Evolutionary conservation across 2,329 filamentous ascomycete genomes (phyloP), one percentile per base, ranked within the genome.

Genomic region (Ophiostoma sp.): DNA sequence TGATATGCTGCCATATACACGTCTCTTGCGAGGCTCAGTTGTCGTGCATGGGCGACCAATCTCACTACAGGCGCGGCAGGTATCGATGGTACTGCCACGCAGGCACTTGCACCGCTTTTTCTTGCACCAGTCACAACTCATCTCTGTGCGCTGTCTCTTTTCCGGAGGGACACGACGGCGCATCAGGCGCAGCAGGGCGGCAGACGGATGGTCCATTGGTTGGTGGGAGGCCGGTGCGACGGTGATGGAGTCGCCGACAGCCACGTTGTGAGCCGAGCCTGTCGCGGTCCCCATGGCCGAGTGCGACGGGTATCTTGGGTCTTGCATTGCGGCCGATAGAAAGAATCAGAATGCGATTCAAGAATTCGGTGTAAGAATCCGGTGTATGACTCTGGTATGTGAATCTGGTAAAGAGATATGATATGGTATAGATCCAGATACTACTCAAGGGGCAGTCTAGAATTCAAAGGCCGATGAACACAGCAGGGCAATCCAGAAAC

Each of bases 91-190:
- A 67, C 68, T 73, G 35, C 70, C 69, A n/a, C 73, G 73, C 48
- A 73, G 68, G 44, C 73, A 74, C 69, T 74, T 74, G 71, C 73
- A 74, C 10, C 73, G 72, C 67, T 74, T 74, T 64, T 73, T 73
- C 69, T 73, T 74, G 72, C 73, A 74, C 71, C 73, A 73, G 72
- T 74, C 73, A 54, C 73, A 74, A 70, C 73, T 74, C 73, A 74
- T 74, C 68, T 73, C 72, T 4, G 73, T 72, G 33, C 73, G 72
- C 69, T 74, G 73, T 2, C 73, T 69, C 64, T 74, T 74, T 41
- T 74, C 73, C 4, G 72, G 72, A 39, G 73, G 73, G 7, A 74
- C 73, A 2, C 73, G 72, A 3, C 73, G 71, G n/a, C 73, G 71
- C 71, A 74, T 73, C 15, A 74, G 70, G 27, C 72, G 73, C 20